Base-by-base conservation (phyloP, 208 protist genomes). In the Naegleria lovaniensis region DNA sequence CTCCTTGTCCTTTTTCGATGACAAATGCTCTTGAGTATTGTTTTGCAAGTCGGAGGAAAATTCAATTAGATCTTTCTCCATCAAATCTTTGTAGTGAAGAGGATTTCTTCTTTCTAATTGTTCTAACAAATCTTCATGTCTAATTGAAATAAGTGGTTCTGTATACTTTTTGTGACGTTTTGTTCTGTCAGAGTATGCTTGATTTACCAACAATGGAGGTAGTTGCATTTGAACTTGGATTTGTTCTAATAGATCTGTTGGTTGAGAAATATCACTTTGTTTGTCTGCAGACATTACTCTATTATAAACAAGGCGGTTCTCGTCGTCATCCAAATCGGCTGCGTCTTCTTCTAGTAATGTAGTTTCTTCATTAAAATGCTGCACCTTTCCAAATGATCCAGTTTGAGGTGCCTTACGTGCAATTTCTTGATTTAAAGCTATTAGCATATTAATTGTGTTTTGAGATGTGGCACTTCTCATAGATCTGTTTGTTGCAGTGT, bases 61-160 rank as follows among this genome's bases (percentile, higher is more conserved):
- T 36, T 29, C 67, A 67, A 67, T 67, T 4, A 67, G 22, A 79
- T 79, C 67, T 9, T n/a, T 79, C 36, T 36, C 16, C 67, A 79
- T 79, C 29, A 79, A 79, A 79, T 79, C 67, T 79, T 79, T 79
- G 67, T 79, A 79, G 9, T 79, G 29, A 9, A 85, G 36, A 16
- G 85, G 85, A 13, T 88, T 29, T 88, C 22, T 5, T 36, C 55
- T 33, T 58, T 88, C 41, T 19, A 88, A 38, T n/a, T 88, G 13
- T 33, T 88, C 85, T 39, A 88, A 58, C 15, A 88, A 36, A 36
- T 88, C 85, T n/a, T 88, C 85, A 43, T 88, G 85, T 38, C 85
- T 51, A 19, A 88, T 88, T 6, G 41, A 39, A 58, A 51, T 39
- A 11, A 88, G 85, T 19, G 85, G 85, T 58, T 88, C 85, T 16